These are phyloP conservation scores for Geotrichum bryndzae DNA, from an alignment of 1,139 yeast species.

Conservation along the genomic window DNA sequence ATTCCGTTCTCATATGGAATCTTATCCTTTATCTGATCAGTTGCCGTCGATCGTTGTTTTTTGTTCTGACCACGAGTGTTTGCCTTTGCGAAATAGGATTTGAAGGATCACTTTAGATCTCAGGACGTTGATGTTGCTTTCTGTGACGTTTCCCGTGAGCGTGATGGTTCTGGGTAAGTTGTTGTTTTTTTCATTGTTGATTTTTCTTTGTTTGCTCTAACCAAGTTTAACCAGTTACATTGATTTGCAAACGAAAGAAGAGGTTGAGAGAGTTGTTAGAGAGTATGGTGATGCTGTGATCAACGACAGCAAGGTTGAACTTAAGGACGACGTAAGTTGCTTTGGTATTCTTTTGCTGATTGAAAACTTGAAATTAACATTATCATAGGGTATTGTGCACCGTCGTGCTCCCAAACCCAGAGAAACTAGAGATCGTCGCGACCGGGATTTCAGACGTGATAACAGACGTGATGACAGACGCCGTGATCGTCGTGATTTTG, in stretches of 20 bases:
- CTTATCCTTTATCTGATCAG: not conserved
- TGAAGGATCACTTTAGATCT: slow-evolving; percentile 36
- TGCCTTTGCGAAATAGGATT: slow-evolving; percentile 22
- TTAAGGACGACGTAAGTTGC: slow-evolving; percentile 26
- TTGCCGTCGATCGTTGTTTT: not conserved
- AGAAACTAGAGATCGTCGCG: slow-evolving; percentile 2
- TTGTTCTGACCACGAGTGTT: slow-evolving; percentile 11
- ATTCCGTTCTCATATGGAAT: slow-evolving; percentile 2
- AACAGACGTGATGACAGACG: slow-evolving; percentile 42
- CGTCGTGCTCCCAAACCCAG: slow-evolving; percentile 41
- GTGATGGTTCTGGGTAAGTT: slow-evolving; percentile 31
- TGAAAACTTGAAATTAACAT: not conserved
- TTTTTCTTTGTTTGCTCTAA: not conserved
- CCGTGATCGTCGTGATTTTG: slow-evolving; percentile 64
- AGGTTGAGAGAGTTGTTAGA: slow-evolving; percentile 24
- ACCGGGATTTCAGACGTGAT: slow-evolving; percentile 8
- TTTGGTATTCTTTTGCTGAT: not conserved
- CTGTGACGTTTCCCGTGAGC: slow-evolving; percentile 32
- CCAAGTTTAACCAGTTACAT: slow-evolving; percentile 21
- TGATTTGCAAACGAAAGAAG: slow-evolving; percentile 27
- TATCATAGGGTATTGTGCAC: slow-evolving; percentile 40
- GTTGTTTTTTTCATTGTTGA: not conserved
- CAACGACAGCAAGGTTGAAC: slow-evolving; percentile 23
- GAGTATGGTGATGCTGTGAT: slow-evolving; percentile 24
- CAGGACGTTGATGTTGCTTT: slow-evolving; percentile 34